Base-by-base conservation (phyloP, 2,329 filamentous ascomycete species). In the Mycogone perniciosa region DNA sequence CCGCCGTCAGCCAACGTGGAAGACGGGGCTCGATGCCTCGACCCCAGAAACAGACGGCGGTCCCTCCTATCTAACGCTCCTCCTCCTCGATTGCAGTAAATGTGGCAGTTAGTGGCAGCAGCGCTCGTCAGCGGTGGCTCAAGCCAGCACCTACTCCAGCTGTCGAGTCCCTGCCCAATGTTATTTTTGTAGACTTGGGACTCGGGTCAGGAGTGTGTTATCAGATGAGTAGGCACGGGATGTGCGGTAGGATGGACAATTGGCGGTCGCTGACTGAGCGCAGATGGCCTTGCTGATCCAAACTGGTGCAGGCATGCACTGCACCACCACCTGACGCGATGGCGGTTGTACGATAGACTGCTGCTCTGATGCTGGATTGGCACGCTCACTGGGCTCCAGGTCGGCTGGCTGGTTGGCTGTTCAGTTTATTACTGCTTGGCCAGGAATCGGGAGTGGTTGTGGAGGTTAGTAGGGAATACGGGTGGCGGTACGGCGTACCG, bases 1-100 rank as follows among this genome's bases (percentile, higher is more conserved):
- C 63, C 62, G 62, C 59, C 61, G 62, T 62, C 60, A 57, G 57
- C 63, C 62, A 61, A 60, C 58, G 40, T n/a, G 31, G 46, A 39
- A 38, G 41, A 45, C 44, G 39, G 30, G 38, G 30, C 46, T 48
- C 26, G 40, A 39, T 39, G 45, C 39, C 27, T 46, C 30, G 11
- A 43, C 31, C 13, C 35, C 10, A 42, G 20, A 20, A 20, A 27
- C 31, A 27, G 31, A 35, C 30, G 34, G 27, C 8, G 8, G 9
- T 40, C 26, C 26, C 35, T 31, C 41, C 41, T 47, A 6, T 7
- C 11, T 13, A 5, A n/a, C 34, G 31, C 8, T 27, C 10, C 5
- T 29, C 31, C 31, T 26, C 27, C 11, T 11, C 30, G 31, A 26
- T 13, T 26, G 9, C 33, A 13, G 31, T 27, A 8, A 34, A 34